Evolutionary conservation across 2,329 filamentous ascomycete species (phyloP), one percentile per base, ranked within the genome.

Genomic region (Sclerotinia spermophila): DNA sequence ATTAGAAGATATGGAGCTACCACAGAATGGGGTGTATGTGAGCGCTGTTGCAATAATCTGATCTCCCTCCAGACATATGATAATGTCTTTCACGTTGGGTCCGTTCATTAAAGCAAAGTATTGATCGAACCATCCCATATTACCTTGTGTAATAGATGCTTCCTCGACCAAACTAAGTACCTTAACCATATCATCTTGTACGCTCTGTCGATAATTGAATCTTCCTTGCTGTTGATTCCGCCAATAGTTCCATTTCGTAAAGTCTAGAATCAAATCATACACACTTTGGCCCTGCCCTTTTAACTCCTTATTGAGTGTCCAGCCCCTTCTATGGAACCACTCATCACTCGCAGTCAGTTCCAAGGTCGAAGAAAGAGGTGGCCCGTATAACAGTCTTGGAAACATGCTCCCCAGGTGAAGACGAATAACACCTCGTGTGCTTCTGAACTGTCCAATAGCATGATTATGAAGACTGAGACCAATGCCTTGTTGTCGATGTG

Each of bases 51-150:
- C 86, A 27, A 88, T 81, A 60, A 89, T 82, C 2, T 76, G 80
- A 30, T 81, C 79, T 40, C 82, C 82, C 58, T 86, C 83, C 24
- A 86, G 75, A 2, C 83, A 86, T 33, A 89, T 73, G n/a, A 89
- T 76, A 67, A 89, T 83, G 73, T 89, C 85, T 61, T 81, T 80
- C 53, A 87, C 80, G 72, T 84, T 80, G 65, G 81, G 81, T 11
- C 83, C 82, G 73, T 84, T 82, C 59, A 82, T 82, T 15, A 87
- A 80, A 73, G 82, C 83, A 69, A 82, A 82, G 73, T 89, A 89
- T 74, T 88, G 85, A 74, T 89, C 86, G 74, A 85, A 88, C 85
- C 86, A 88, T 58, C 86, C 86, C 74, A 87, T 83, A 59, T 82
- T 81, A 45, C 82, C 80, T 71, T 85, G 83, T 62, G 80, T 81